Evolutionary conservation across 495 filamentous ascomycete genomes (phyloP), one percentile per base, ranked within the genome.

Genomic region (Xylaria bambusicola): DNA sequence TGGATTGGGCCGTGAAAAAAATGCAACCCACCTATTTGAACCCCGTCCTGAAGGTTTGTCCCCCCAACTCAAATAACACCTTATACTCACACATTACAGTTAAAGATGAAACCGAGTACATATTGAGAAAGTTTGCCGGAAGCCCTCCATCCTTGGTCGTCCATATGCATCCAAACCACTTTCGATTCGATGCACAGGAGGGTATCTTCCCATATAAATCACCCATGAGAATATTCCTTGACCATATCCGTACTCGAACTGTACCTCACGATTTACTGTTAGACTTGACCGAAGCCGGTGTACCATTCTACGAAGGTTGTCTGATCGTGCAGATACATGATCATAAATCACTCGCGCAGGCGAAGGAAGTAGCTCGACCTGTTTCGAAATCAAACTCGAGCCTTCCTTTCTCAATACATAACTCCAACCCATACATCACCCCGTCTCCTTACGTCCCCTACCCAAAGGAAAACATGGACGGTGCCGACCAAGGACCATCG

Each of bases 231-330:
- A 73, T 90, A 56, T 83, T 96, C 36, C 77, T 97, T 23, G 86
- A 93, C 63, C 90, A 96, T 72, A 66, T 83, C 13, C 71, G 70
- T 60, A 66, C 29, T 13, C 72, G 78, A 15, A 80, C 80, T 1
- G 65, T 84, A 15, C 81, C 80, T 20, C 77, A 85, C 65, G 80
- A 82, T 17, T 66, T 87, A 47, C 61, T 86, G 2, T 75, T 74
- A n/a, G 76, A 80, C 49, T 69, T 98, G 27, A 81, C 85, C 31
- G 77, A 83, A 23, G 75, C 76, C 17, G 83, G 81, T 7, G 87
- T 97, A 23, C 79, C 75, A n/a, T 98, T 95, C 66, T 99, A 98
- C 67, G 94, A 99, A 70, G 92, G 90, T 18, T 96, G 93, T 69
- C 80, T 99, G 50, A 98, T 99, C 61, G 92, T 98, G 44, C 86